phyloP scores from a whole-genome alignment of 352 stramenopile genomes.

The Saprolegnia diclina region DNA sequence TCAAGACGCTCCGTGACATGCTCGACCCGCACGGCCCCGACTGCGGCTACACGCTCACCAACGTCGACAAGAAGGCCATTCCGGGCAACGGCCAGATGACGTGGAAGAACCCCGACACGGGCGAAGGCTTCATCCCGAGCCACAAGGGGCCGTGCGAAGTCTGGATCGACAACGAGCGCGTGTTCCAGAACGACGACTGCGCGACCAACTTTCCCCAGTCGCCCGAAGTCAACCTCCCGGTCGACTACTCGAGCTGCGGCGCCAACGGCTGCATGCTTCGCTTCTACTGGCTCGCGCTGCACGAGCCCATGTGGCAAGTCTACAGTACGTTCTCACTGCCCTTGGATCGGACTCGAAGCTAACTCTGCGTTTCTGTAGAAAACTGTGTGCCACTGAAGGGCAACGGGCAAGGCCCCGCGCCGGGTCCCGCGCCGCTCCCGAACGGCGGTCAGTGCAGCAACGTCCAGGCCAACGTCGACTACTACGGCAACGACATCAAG shows the following conservation, averaged over 20 bases:
- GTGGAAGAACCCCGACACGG: constrained; percentile 7
- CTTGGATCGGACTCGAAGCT: too few species aligned
- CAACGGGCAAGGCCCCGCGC: too few species aligned
- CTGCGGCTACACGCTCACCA: constrained; percentile 34
- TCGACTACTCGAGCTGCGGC: constrained; percentile 50
- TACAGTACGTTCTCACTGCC: constrained; percentile 33
- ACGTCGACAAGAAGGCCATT: constrained; percentile 31
- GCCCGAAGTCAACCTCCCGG: constrained; percentile 28
- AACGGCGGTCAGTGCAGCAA: neutral
- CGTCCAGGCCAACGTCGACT: constrained; percentile 6
- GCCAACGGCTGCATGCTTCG: constrained; percentile 35
- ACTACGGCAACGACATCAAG: constrained; percentile 13
- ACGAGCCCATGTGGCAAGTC: constrained; percentile 35
- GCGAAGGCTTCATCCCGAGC: constrained; percentile 29
- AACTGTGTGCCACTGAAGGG: too few species aligned
- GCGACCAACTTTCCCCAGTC: constrained; percentile 35
- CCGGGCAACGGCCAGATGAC: constrained; percentile 31
- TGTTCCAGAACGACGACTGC: constrained; percentile 42
- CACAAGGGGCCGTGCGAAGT: constrained; percentile 52
- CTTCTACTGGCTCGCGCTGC: constrained; percentile 42
- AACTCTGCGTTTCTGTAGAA: too few species aligned
- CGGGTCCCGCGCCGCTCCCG: neutral
- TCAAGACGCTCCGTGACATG: too few species aligned
- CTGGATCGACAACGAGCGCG: constrained; percentile 46
- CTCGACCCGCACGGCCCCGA: neutral